A percentile compares a stretch with the other conserved stretches of the same genome.
These are phyloP conservation scores for Phellinidium pouzarii DNA, from an alignment of 1,284 basidiomycete genomes.

Conservation along the genomic window DNA sequence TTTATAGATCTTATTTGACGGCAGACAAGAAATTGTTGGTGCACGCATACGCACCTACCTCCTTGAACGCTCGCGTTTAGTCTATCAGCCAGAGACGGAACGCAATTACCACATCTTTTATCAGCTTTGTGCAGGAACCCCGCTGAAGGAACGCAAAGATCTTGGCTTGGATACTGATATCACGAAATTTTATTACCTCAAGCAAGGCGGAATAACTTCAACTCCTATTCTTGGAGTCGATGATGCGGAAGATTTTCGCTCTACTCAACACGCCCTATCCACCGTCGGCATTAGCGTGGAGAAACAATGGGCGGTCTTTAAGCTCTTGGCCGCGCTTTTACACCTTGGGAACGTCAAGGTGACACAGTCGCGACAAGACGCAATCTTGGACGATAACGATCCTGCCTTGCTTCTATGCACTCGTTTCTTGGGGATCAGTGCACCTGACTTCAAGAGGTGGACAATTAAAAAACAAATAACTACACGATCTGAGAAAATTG, in stretches of 20 bases:
- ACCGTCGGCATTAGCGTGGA: conserved; percentile 97
- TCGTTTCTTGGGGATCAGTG: conserved; percentile 84
- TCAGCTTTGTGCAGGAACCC: conserved; percentile 96
- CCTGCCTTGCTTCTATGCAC: conserved; percentile 77
- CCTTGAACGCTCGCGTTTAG: conserved; percentile 93
- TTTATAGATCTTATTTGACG: conserved; percentile 90
- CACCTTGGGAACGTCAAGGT: conserved; percentile 97
- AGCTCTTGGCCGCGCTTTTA: conserved; percentile 85
- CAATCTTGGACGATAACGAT: conserved; percentile 82
- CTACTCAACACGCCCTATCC: conserved; percentile 90
- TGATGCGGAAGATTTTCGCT: conserved; percentile 91
- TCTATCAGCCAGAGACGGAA: conserved; percentile 95
- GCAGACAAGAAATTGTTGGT: conserved; percentile 92
- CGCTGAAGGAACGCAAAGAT: conserved; percentile 91
- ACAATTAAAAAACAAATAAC: conserved; percentile 96
- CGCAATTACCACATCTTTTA: conserved; percentile 99
- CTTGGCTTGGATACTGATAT: conserved; percentile 84
- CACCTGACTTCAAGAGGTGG: conserved; percentile 98
- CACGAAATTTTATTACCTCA: conserved; percentile 88
- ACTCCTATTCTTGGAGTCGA: conserved; percentile 89
- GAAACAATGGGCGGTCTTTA: conserved; percentile 97
- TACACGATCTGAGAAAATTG: conserved; percentile 93
- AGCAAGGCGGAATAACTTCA: conserved; percentile 84
- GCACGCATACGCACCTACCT: conserved; percentile 97
- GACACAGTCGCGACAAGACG: conserved; percentile 75